Evolutionary conservation across 805 yeast genomes (phyloP), one percentile per base, ranked within the genome.

Genomic region (Monosporozyma unispora): DNA sequence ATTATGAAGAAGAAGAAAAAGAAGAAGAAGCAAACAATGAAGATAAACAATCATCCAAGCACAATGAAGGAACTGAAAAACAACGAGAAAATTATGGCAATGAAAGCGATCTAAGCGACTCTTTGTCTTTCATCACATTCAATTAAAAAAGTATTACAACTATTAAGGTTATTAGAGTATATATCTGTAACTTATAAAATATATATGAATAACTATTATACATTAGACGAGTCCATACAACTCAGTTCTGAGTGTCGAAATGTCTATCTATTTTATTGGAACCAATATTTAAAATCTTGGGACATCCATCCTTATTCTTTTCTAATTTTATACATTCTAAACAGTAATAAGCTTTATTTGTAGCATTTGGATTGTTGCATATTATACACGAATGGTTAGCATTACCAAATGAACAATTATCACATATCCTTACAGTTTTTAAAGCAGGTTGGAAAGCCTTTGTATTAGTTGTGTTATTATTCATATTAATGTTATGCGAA

Each of bases 221-320:
- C 22, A 35, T 35, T 35, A 35, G 9, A 7, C 7, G 4, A 35
- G 7, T 18, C 14, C 16, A 9, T 40, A 10, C 16, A 23, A 8
- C 11, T 28, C n/a, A 18, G 23, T 21, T 44, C 27, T 42, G 12
- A 10, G 31, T 16, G 14, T 42, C 33, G 57, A 75, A 82, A 57
- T 78, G 78, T 66, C 74, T 70, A 56, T 85, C 95, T 4, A 81
- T 73, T 59, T 80, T 76, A 47, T 80, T 77, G n/a, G 87, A 78
- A 8, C 97, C 96, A 44, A 88, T 71, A 60, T 88, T 90, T 16
- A 84, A 64, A 48, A 90, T 79, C 57, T 82, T 77, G 1, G 97
- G 97, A 69, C 98, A 90, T 0, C 98, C 98, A 63, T 90, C 96
- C 42, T 96, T 71, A 61, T 86, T 87, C 59, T 80, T 81, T 61